Percentiles rank a stretch among this genome's conserved stretches.
These are phyloP conservation scores for Ogataea pilisensis DNA, from an alignment of 805 yeast genomes.

Conservation along the genomic window DNA sequence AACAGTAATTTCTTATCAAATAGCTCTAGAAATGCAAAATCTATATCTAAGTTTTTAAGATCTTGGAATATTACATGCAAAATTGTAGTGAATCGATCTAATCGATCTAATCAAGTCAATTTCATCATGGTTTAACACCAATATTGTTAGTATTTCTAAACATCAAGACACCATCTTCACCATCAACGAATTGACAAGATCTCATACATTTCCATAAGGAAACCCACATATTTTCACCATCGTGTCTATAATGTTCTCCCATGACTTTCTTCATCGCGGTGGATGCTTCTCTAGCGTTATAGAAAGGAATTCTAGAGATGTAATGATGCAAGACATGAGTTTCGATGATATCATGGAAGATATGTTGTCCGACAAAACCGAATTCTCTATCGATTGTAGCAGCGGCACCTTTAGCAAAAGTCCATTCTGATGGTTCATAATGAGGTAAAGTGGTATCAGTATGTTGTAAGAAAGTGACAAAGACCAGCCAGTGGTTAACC, in stretches of 20 bases:
- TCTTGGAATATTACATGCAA: too few species aligned
- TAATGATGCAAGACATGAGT: slow-evolving; percentile 57
- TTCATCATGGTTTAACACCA: slow-evolving; percentile 35
- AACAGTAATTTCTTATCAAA: too few species aligned
- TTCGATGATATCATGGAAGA: slow-evolving; percentile 56
- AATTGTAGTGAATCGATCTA: too few species aligned
- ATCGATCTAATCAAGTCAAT: too few species aligned
- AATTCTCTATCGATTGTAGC: slow-evolving; percentile 60
- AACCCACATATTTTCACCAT: slow-evolving; percentile 54
- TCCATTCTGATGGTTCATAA: slow-evolving; percentile 54
- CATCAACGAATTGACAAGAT: slow-evolving; percentile 69
- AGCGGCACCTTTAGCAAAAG: slow-evolving; percentile 64
- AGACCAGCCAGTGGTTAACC: slow-evolving; percentile 64
- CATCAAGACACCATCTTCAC: slow-evolving; percentile 62
- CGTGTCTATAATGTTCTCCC: slow-evolving; percentile 47
- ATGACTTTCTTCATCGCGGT: slow-evolving; percentile 48
- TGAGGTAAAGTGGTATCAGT: slow-evolving; percentile 59
- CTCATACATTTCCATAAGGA: slow-evolving; percentile 56
- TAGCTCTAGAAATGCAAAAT: too few species aligned
- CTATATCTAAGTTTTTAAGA: too few species aligned
- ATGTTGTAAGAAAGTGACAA: slow-evolving; percentile 60
- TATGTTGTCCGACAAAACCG: slow-evolving; percentile 54
- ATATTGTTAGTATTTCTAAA: slow-evolving; percentile 53
- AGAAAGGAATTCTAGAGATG: slow-evolving; percentile 52
- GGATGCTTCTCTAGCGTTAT: slow-evolving; percentile 50